Conservation (phyloP, 495 filamentous ascomycete genomes). For the Hypoxylon lienhwacheense region DNA sequence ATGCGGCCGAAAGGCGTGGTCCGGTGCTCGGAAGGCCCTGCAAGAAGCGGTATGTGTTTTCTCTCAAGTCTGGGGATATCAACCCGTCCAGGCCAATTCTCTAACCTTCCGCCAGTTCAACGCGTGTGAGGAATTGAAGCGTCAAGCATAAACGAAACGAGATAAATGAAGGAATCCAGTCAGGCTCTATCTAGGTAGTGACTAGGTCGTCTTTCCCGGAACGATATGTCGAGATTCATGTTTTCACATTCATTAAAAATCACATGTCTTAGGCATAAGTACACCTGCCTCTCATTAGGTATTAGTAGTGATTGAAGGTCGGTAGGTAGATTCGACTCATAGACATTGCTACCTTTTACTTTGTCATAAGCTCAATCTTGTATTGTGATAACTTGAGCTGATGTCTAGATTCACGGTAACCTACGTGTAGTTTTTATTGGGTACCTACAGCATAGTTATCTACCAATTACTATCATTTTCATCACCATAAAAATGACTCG, state of each 20-base stretch:
- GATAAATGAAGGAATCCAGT: neutral
- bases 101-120: slow-evolving; percentile 15
- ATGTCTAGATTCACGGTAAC: too few species aligned
- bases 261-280: too few species aligned
- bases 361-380: too few species aligned
- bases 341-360: too few species aligned
- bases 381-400: too few species aligned
- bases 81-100: neutral
- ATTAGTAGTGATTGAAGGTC: neutral
- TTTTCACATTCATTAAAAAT: too few species aligned
- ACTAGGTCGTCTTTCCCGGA: neutral
- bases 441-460: too few species aligned
- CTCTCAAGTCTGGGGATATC: neutral
- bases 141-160: neutral
- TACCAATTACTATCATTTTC: too few species aligned
- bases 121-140: slow-evolving; percentile 14
- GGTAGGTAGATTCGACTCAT: neutral
- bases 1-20: slow-evolving; percentile 19
- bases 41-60: slow-evolving; percentile 16
- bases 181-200: neutral
- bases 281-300: too few species aligned
- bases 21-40: slow-evolving; percentile 13
- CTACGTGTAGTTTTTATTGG: too few species aligned
- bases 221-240: neutral
- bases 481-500: too few species aligned